Evolutionary conservation across 768 basidiomycete species (phyloP), one percentile per base, ranked within the genome.

Genomic region (Nidularia pulvinata): DNA sequence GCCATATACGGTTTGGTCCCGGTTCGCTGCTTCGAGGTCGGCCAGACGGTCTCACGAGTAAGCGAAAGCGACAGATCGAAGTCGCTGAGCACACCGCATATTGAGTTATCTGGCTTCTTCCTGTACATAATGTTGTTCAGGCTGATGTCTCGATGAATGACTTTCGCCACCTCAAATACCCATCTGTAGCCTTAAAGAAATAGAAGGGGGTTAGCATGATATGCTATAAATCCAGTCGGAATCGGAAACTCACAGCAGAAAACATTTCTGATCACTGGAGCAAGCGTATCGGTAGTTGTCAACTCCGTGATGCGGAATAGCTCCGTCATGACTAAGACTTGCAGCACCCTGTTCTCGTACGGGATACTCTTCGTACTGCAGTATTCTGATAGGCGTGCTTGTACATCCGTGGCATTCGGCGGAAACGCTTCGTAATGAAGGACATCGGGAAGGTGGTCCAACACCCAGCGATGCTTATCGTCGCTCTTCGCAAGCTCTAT

Each of bases 111-210:
- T 11, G 44, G 49, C 19, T 50, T 46, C 34, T 34, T 37, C 14
- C 57, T 30, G 49, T 51, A 63, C 64, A 65, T 65, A n/a, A 62
- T 30, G 43, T 62, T 65, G 32, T 54, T 55, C 33, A 48, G 19
- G 56, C 65, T 59, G 61, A 66, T 34, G 56, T 66, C 55, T 43
- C 57, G 36, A 52, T 67, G 64, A 48, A 66, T 48, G 33, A 68
- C 39, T 4, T 48, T 16, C 14, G 49, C 44, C 1, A 7, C 34
- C 25, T 59, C 52, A 43, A 22, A 50, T 3, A 59, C 35, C 58
- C 58, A 59, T 36, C 44, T 22, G 25, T 56, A 56, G 51, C 55
- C 25, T 25, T 25, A 25, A 4, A 25, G 25, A 25, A 25, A 25
- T 25, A 4, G 25, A 4, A 25, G 25, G 1, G 25, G 25, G 25